These are phyloP conservation scores for Kwoniella europaea DNA, from an alignment of 768 basidiomycete species.

Conservation along the genomic window DNA sequence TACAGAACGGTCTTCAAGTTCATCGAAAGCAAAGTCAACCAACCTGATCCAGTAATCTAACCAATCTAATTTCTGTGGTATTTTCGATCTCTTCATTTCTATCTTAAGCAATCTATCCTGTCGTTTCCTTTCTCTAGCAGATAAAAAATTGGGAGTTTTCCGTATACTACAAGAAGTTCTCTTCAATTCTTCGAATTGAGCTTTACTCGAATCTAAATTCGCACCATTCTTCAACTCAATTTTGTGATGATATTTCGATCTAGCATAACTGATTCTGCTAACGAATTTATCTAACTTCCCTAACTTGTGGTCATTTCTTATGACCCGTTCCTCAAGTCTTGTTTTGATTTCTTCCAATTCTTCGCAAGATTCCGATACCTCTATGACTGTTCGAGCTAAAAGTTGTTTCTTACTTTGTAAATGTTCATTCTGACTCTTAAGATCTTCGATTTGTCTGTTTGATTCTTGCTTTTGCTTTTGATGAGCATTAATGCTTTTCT, in stretches of 20 bases:
- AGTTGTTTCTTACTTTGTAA: not conserved
- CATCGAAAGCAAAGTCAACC: not conserved
- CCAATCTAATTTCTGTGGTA: constrained; percentile 2
- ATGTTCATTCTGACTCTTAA: not conserved
- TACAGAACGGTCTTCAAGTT: not conserved
- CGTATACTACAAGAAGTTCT: too few species aligned
- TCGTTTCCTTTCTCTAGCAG: not conserved
- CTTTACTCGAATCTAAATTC: not conserved
- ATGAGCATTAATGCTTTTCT: too few species aligned
- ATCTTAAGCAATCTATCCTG: not conserved
- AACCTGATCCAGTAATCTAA: constrained; percentile 4
- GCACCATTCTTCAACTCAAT: not conserved
- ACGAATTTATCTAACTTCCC: not conserved
- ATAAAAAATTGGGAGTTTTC: not conserved
- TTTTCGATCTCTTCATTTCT: not conserved
- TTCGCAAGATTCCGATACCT: not conserved
- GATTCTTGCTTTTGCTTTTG: not conserved
- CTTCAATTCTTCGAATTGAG: not conserved
- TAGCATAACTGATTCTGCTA: not conserved
- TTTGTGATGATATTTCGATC: not conserved
- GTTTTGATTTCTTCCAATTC: not conserved
- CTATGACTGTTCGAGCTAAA: not conserved
- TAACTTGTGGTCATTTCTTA: not conserved
- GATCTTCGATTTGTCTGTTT: not conserved
- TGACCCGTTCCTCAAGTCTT: too few species aligned